Evolutionary conservation across 2,329 filamentous ascomycete genomes (phyloP).

Genomic region (Ophiobolus disseminans): DNA sequence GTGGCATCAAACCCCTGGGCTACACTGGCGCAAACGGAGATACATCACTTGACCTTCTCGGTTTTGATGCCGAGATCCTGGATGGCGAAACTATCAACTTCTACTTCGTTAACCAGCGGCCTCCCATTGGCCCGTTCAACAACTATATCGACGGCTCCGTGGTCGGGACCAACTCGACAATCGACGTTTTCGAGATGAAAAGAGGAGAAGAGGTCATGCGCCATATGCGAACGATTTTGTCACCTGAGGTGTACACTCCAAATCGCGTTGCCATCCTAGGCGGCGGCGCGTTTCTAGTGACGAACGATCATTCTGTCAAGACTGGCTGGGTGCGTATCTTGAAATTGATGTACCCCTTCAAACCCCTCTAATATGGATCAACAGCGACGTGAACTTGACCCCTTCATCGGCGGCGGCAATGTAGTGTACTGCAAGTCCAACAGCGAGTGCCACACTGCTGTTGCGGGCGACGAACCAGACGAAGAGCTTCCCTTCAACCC

Average conservation of each 20-base stretch:
- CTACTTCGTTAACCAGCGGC: constrained; percentile 37
- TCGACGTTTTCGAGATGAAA: constrained; percentile 37
- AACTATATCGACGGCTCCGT: constrained; percentile 29
- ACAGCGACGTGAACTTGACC: constrained; percentile 29
- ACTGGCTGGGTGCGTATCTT: constrained; percentile 34
- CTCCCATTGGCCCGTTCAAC: constrained; percentile 30
- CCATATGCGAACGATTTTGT: constrained; percentile 30
- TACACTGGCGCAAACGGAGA: constrained; percentile 34
- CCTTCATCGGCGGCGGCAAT: constrained; percentile 36
- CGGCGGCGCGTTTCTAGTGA: constrained; percentile 29
- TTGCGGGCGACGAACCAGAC: constrained; percentile 15
- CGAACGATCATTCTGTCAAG: constrained; percentile 38
- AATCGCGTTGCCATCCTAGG: constrained; percentile 34
- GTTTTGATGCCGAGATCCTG: constrained; percentile 36
- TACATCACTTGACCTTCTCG: constrained; percentile 28
- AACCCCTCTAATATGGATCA: too few relatives aligned
- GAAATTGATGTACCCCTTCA: too few relatives aligned
- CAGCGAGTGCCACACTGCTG: constrained; percentile 26
- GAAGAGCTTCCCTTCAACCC: not conserved
- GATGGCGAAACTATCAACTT: constrained; percentile 35
- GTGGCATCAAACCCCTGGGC: constrained; percentile 26
- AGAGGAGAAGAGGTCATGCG: constrained; percentile 30
- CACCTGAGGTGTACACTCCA: constrained; percentile 25
- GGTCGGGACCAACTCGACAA: constrained; percentile 32
- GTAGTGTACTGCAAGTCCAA: constrained; percentile 30